phyloP scores from a whole-genome alignment of 2,329 filamentous ascomycete species.

The Zopfia rhizophila region DNA sequence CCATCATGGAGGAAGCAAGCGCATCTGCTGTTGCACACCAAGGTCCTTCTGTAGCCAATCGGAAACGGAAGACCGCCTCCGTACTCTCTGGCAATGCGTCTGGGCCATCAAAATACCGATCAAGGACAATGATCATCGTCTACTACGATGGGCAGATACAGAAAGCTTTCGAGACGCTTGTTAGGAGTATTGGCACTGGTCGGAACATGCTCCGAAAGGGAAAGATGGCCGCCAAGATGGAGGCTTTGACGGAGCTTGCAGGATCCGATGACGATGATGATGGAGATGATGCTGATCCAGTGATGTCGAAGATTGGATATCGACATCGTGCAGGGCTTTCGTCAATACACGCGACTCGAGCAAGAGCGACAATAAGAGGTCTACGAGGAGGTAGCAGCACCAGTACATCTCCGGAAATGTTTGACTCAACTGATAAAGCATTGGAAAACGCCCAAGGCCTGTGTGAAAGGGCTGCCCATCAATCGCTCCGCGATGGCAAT shows the following conservation, averaged over 20 bases:
- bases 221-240: slow-evolving; percentile 82
- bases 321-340: slow-evolving; percentile 42
- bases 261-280: slow-evolving; percentile 35
- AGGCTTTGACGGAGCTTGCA: slow-evolving; percentile 52
- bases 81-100: slow-evolving; percentile 51
- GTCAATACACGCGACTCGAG: slow-evolving; percentile 37
- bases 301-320: slow-evolving; percentile 49
- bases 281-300: slow-evolving; percentile 37
- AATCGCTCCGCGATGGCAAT: slow-evolving; percentile 87
- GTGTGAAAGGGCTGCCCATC: slow-evolving; percentile 88
- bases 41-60: slow-evolving; percentile 29
- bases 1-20: slow-evolving; percentile 31
- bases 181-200: slow-evolving; percentile 81
- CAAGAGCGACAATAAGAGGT: slow-evolving; percentile 31
- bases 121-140: slow-evolving; percentile 82
- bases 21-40: slow-evolving; percentile 24
- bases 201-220: slow-evolving; percentile 88
- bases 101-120: slow-evolving; percentile 69
- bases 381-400: slow-evolving; percentile 15
- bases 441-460: slow-evolving; percentile 83
- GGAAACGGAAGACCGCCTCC: slow-evolving; percentile 58
- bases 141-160: slow-evolving; percentile 93
- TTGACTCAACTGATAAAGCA: slow-evolving; percentile 78
- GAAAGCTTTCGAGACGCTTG: slow-evolving; percentile 81
- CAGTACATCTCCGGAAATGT: slow-evolving; percentile 36